phyloP scores from a whole-genome alignment of 2,329 filamentous ascomycete species.

The Phyllosticta capitalensis region DNA sequence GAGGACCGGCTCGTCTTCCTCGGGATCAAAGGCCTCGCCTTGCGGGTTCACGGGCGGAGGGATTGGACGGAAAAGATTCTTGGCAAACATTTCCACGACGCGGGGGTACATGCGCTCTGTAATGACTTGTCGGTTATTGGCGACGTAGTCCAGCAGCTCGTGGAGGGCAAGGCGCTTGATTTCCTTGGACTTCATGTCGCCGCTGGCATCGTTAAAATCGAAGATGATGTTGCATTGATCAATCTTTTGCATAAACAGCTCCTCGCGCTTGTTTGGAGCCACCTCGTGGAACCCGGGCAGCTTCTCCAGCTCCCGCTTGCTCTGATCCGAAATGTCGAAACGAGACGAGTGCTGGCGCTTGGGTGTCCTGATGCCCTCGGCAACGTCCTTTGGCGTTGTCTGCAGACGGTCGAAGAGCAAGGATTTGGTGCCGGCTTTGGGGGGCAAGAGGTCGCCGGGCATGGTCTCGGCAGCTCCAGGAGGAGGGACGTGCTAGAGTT shows the following conservation, averaged over 20 bases:
- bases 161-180: slow-evolving; percentile 95
- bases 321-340: slow-evolving; percentile 93
- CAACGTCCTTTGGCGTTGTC: slow-evolving; percentile 90
- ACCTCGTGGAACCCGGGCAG: slow-evolving; percentile 97
- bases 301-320: slow-evolving; percentile 85
- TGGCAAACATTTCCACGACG: slow-evolving; percentile 98
- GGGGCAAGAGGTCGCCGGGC: slow-evolving; percentile 92
- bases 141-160: slow-evolving; percentile 93
- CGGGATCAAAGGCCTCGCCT: slow-evolving; percentile 94
- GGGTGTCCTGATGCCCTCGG: slow-evolving; percentile 87
- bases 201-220: slow-evolving; percentile 96
- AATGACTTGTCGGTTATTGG: slow-evolving; percentile 96
- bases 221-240: slow-evolving; percentile 99
- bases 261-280: slow-evolving; percentile 84
- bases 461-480: slow-evolving; percentile 94
- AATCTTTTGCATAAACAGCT: slow-evolving; percentile 99
- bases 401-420: slow-evolving; percentile 81
- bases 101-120: slow-evolving; percentile 98
- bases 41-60: slow-evolving; percentile 96
- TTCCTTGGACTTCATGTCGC: slow-evolving; percentile 99
- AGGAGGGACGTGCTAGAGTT: slow-evolving; percentile 69
- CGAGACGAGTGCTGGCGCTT: slow-evolving; percentile 95
- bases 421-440: slow-evolving; percentile 84
- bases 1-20: slow-evolving; percentile 95
- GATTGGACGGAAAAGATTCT: slow-evolving; percentile 95